Percentiles rank a stretch among this genome's conserved stretches.
Conservation (phyloP, 371 early-diverging fungal genomes). For the Mortierella polycephala region DNA sequence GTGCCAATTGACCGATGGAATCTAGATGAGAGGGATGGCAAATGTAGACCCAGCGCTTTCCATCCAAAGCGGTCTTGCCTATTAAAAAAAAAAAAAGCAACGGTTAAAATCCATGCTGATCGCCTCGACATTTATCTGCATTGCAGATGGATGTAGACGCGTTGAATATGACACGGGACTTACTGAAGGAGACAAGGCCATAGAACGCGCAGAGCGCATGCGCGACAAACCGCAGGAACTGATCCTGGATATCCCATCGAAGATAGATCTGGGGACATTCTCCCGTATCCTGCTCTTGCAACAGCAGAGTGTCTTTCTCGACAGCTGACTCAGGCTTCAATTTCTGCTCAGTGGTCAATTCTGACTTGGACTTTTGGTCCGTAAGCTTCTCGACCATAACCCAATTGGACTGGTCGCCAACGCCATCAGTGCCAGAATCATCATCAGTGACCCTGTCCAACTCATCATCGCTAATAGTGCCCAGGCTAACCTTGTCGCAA, state of each 20-base stretch:
- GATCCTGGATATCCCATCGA: constrained; percentile 54
- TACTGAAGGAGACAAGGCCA: constrained; percentile 53
- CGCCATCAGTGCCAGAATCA: not conserved
- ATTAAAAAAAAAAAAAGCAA: constrained; percentile 1
- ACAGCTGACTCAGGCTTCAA: not conserved
- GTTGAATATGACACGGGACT: constrained; percentile 1
- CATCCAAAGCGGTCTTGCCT: constrained; percentile 52
- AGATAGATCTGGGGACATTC: constrained; percentile 35
- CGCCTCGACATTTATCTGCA: too few species aligned
- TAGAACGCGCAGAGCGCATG: constrained; percentile 53
- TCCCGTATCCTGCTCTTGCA: not conserved
- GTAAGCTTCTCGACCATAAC: constrained; percentile 14
- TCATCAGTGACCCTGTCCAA: not conserved
- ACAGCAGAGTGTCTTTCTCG: not conserved
- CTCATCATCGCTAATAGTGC: not conserved
- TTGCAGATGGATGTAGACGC: not conserved
- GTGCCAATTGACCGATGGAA: constrained; percentile 28
- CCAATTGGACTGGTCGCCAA: constrained; percentile 8
- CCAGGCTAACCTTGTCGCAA: not conserved
- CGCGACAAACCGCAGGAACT: constrained; percentile 52
- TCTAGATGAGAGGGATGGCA: constrained; percentile 51
- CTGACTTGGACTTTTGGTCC: not conserved
- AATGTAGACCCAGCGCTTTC: constrained; percentile 46
- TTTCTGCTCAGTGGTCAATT: not conserved
- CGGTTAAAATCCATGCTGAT: not conserved